phyloP scores from a whole-genome alignment of 108 stramenopile genomes.

The Cyclotella sp. region DNA sequence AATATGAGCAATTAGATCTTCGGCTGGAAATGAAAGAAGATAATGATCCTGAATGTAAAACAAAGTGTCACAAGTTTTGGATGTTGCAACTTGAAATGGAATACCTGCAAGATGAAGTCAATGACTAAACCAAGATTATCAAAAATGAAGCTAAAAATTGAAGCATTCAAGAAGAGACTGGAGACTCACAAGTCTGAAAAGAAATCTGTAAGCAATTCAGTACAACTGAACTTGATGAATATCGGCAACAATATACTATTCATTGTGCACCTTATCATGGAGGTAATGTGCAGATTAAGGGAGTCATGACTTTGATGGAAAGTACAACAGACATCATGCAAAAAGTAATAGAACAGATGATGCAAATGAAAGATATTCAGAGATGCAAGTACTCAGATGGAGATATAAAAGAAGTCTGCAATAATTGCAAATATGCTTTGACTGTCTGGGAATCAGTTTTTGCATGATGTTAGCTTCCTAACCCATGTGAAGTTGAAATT shows the following conservation, averaged over 20 bases:
- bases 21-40: too few relatives aligned
- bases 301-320: slow-evolving; percentile 4
- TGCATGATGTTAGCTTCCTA: neutral
- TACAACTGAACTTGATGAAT: slow-evolving; percentile 5
- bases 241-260: neutral
- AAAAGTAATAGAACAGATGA: too few relatives aligned
- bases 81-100: too few relatives aligned
- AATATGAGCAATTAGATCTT: too few relatives aligned
- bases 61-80: too few relatives aligned
- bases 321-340: slow-evolving; percentile 4
- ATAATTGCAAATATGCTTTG: neutral
- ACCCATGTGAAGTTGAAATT: neutral
- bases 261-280: slow-evolving; percentile 23
- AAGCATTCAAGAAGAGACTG: neutral
- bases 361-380: neutral
- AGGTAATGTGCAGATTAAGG: slow-evolving; percentile 12
- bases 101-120: too few relatives aligned
- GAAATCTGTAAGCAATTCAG: neutral
- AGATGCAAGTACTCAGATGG: neutral
- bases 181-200: neutral
- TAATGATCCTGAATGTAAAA: too few relatives aligned
- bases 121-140: too few relatives aligned
- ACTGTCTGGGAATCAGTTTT: neutral
- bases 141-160: too few relatives aligned
- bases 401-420: neutral